Base-by-base conservation (phyloP, 75 land plant genomes). In the Cunninghamia lanceolata region DNA sequence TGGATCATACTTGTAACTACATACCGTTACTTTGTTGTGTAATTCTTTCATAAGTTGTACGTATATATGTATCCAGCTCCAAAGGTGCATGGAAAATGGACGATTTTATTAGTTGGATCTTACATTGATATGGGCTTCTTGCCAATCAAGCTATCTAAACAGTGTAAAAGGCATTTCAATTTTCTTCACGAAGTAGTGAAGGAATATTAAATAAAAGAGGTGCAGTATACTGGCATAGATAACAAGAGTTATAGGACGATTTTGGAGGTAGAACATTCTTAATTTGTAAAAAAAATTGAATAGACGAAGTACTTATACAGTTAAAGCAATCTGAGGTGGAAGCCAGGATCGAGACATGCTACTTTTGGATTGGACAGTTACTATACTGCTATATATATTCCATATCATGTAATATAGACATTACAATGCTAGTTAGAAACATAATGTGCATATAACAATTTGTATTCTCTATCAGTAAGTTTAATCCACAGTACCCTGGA, bases 141-240 rank as follows among this genome's bases (percentile, higher is more conserved):
- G 82, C 46, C 82, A 79, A 9, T 28, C 46, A 25, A 11, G 42
- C 45, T 43, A 43, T 79, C 46, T 28, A 79, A 79, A 43, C 30
- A 43, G 3, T 79, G 46, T 79, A 21, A 43, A 75, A 28, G 7
- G 43, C 47, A 39, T 79, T 43, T 43, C 46, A 38, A 3, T 43
- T 79, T 43, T 15, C 82, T 79, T 79, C 82, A 79, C 28, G 8
- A 79, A 79, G 82, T 2, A 25, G 82, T 43, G 82, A 79, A 79
- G 82, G 43, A 45, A 79, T 28, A 79, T 79, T 25, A 79, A 79
- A 79, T 79, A 79, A 79, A 79, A 43, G 82, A 43, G 50, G 50
- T 28, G 50, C 47, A 25, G 50, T 79, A 79, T 40, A 43, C 25
- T 43, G 46, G 46, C 32, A 79, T 43, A 10, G 82, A 28, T 79